Evolutionary conservation across 306 rosid species (phyloP).

Genomic region (Vigna angularis): DNA sequence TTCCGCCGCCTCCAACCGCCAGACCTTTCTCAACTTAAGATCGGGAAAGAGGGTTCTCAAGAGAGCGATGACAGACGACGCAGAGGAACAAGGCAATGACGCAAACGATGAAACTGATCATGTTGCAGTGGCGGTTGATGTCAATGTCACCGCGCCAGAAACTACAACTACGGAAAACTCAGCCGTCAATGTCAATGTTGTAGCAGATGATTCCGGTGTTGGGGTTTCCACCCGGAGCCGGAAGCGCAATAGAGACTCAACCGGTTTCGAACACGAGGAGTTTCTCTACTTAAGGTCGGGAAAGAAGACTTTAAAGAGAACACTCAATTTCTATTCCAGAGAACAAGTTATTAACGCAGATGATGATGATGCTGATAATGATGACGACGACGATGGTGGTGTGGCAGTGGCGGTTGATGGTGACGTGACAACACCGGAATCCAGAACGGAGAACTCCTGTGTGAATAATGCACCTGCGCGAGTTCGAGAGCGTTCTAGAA

Average conservation of each 20-base stretch:
- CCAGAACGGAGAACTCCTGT: not conserved
- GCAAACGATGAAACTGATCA: conserved; percentile 26
- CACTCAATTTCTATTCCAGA: not conserved
- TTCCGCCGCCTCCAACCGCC: not conserved
- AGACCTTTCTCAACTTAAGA: conserved; percentile 50
- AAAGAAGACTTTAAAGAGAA: conserved; percentile 56
- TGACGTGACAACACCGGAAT: not conserved
- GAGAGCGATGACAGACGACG: conserved; percentile 11
- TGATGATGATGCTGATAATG: not conserved
- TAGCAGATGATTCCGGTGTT: not conserved
- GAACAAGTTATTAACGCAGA: not conserved
- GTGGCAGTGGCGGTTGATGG: conserved; percentile 2
- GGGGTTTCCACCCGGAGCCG: not conserved
- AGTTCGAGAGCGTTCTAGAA: conserved; percentile 32
- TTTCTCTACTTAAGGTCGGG: conserved; percentile 60
- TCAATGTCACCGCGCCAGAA: not conserved
- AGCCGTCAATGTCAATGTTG: not conserved
- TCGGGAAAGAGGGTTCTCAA: conserved; percentile 62
- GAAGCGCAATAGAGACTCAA: conserved; percentile 36
- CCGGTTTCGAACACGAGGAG: not conserved
- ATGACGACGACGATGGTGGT: conserved; percentile 38
- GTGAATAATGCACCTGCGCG: conserved; percentile 15
- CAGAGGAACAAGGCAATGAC: not conserved
- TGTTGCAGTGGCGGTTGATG: conserved; percentile 11
- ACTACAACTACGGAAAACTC: not conserved